A percentile compares a stretch with the other conserved stretches of the same genome.
These are phyloP conservation scores for Boletus vermiculosoides DNA, from an alignment of 768 basidiomycete genomes.

Conservation along the genomic window DNA sequence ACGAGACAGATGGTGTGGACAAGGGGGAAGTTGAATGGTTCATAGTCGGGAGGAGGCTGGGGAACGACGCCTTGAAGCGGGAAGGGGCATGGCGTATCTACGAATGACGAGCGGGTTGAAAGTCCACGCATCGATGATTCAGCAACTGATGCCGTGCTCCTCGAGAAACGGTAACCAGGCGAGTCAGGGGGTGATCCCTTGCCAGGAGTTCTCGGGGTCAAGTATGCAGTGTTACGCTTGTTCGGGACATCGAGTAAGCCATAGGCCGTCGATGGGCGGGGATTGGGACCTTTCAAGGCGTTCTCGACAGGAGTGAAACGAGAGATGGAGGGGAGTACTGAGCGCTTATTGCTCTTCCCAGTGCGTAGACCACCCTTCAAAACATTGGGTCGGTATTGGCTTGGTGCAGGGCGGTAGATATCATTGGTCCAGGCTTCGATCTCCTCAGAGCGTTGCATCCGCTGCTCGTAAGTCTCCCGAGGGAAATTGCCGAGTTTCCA, in stretches of 20 bases:
- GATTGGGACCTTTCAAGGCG: constrained; percentile 48
- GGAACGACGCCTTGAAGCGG: constrained; percentile 87
- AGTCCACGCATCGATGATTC: constrained; percentile 36
- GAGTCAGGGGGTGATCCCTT: constrained; percentile 75
- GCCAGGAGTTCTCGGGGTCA: constrained; percentile 33
- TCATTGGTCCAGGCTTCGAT: constrained; percentile 97
- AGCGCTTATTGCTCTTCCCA: constrained; percentile 52
- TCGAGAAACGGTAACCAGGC: constrained; percentile 67
- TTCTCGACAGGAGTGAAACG: constrained; percentile 75
- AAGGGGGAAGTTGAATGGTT: constrained; percentile 95
- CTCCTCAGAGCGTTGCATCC: constrained; percentile 83
- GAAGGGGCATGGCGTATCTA: constrained; percentile 85
- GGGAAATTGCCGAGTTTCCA: constrained; percentile 93
- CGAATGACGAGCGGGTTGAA: constrained; percentile 48
- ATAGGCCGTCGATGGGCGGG: constrained; percentile 62
- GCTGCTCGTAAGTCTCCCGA: constrained; percentile 87
- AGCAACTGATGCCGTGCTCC: constrained; percentile 75
- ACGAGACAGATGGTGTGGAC: constrained; percentile 94
- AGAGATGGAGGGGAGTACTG: constrained; percentile 64
- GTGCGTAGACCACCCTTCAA: constrained; percentile 60
- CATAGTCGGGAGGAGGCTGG: constrained; percentile 86
- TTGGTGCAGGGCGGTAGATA: constrained; percentile 92
- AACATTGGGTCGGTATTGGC: constrained; percentile 87
- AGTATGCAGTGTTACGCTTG: constrained; percentile 59
- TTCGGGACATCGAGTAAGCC: constrained; percentile 64